These are phyloP conservation scores for Scedosporium minutisporum DNA, from an alignment of 2,329 filamentous ascomycete species.

Conservation along the genomic window DNA sequence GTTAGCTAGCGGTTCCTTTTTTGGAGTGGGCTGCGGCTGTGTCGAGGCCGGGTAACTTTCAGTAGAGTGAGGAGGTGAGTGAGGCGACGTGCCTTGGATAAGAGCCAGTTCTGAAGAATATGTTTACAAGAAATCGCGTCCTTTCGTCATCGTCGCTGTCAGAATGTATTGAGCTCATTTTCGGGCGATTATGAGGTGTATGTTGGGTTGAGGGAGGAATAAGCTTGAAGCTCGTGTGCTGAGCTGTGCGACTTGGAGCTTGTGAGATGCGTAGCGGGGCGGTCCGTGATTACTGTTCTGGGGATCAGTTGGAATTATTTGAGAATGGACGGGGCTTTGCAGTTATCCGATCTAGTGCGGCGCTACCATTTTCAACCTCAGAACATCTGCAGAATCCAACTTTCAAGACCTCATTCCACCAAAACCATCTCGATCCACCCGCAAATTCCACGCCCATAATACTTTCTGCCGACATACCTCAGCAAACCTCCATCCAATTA, in stretches of 20 bases:
- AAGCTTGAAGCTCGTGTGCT: neutral
- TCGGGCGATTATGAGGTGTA: neutral
- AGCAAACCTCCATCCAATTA: too few species aligned
- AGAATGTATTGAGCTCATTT: slow-evolving; percentile 3
- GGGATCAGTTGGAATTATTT: neutral
- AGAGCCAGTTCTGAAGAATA: slow-evolving; percentile 68
- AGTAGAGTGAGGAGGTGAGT: neutral
- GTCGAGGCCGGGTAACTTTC: neutral
- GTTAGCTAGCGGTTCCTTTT: neutral
- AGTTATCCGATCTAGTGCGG: neutral
- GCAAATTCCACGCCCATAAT: too few species aligned
- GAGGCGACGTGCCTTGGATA: slow-evolving; percentile 53
- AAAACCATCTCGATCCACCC: neutral
- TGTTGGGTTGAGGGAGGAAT: neutral
- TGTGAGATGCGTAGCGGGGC: neutral
- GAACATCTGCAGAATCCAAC: neutral
- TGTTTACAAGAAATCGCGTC: slow-evolving; percentile 73
- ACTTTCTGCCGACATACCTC: too few species aligned
- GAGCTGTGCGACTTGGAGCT: neutral
- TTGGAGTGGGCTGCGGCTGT: neutral
- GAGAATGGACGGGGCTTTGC: neutral
- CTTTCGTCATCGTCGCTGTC: neutral
- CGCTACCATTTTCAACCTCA: neutral
- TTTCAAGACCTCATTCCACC: neutral
- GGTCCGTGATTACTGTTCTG: neutral